phyloP scores from a whole-genome alignment of 257 asterid species.

The Coffea canephora region DNA sequence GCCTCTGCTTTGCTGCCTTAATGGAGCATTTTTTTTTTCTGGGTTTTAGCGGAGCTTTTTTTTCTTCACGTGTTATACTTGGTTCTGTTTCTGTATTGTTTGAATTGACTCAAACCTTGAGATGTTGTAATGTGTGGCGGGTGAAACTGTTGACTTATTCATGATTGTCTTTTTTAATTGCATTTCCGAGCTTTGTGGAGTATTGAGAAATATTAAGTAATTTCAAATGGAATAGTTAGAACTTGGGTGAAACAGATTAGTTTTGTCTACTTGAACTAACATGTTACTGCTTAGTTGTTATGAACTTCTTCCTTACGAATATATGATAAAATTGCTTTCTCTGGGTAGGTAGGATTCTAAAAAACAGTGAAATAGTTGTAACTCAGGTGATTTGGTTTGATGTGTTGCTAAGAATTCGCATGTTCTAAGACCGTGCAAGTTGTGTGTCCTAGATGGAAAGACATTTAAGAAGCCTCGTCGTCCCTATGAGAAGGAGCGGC shows the following conservation, averaged over 20 bases:
- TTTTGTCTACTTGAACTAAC: neutral
- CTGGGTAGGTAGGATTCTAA: neutral
- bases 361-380: neutral
- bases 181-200: neutral
- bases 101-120: neutral
- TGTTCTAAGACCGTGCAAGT: neutral
- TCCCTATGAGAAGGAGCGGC: conserved; percentile 84
- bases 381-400: neutral
- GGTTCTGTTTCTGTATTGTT: neutral
- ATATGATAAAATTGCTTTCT: neutral
- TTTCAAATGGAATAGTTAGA: neutral
- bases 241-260: neutral
- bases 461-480: conserved; percentile 91
- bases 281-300: neutral
- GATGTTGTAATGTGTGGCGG: too few relatives aligned
- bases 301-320: neutral
- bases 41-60: neutral
- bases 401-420: neutral
- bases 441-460: conserved; percentile 56
- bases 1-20: neutral
- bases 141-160: neutral
- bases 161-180: neutral
- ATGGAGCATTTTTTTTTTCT: neutral
- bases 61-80: neutral
- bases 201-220: neutral